Evolutionary conservation across 164 flowering plant genomes (phyloP).

Genomic region (Aristolochia fimbriata): DNA sequence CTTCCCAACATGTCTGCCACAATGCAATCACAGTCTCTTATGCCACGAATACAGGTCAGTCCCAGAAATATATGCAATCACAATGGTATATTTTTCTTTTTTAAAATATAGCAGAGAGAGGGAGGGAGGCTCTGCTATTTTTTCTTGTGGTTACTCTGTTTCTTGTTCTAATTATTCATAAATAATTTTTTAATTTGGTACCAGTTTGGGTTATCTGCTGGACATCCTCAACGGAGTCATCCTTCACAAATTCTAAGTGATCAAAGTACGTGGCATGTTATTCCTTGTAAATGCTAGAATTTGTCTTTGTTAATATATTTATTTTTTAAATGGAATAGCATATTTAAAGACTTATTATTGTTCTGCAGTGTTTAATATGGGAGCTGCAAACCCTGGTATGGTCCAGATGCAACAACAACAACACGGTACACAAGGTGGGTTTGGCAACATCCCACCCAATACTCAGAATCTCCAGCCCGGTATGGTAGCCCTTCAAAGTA

Average conservation of each 20-base stretch:
- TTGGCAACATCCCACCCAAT: conserved; percentile 51
- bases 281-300: neutral
- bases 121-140: too few relatives aligned
- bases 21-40: conserved; percentile 54
- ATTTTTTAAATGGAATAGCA: neutral
- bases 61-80: too few relatives aligned
- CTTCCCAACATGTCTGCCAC: conserved; percentile 71
- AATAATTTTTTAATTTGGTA: neutral
- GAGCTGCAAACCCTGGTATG: conserved; percentile 51
- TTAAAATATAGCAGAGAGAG: too few relatives aligned
- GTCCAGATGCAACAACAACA: conserved; percentile 55
- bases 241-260: conserved; percentile 67
- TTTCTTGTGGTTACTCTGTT: neutral
- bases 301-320: neutral
- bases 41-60: conserved; percentile 75
- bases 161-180: neutral
- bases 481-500: conserved; percentile 53
- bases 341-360: neutral
- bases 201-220: conserved; percentile 62
- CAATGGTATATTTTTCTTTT: too few relatives aligned
- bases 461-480: conserved; percentile 62
- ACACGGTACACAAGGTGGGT: conserved; percentile 53
- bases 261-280: conserved; percentile 46
- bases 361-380: conserved; percentile 78
- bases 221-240: conserved; percentile 55